Evolutionary conservation across 2,329 filamentous ascomycete species (phyloP).

Genomic region (Berkeleyomyces basicola): DNA sequence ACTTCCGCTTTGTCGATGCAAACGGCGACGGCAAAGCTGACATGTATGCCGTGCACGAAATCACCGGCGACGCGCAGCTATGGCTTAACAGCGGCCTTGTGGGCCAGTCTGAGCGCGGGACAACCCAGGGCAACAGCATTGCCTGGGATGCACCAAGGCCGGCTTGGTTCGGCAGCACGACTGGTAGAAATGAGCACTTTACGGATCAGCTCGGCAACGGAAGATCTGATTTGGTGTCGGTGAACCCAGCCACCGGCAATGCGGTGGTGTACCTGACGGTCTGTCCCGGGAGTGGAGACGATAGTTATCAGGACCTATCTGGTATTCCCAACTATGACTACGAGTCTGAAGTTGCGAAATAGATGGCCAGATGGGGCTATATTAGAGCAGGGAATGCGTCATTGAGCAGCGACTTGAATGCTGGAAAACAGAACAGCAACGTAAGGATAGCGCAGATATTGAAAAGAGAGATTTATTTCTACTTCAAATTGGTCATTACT

Average conservation of each 20-base stretch:
- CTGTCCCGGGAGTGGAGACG: slow-evolving; percentile 3
- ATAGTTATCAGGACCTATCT: background rate
- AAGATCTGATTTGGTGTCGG: slow-evolving; percentile 17
- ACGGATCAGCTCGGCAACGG: slow-evolving; percentile 18
- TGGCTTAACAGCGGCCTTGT: slow-evolving; percentile 20
- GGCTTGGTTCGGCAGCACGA: slow-evolving; percentile 13
- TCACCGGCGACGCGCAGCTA: slow-evolving; percentile 19
- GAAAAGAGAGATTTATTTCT: background rate
- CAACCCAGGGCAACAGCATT: background rate
- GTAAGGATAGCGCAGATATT: background rate
- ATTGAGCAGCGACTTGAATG: background rate
- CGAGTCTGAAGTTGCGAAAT: background rate
- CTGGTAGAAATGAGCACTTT: slow-evolving; percentile 16
- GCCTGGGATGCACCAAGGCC: background rate
- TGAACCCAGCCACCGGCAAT: slow-evolving; percentile 9
- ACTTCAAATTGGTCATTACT: background rate
- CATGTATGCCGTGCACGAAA: slow-evolving; percentile 22
- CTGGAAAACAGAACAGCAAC: slow-evolving; percentile 1
- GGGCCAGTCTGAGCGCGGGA: background rate
- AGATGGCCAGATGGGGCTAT: background rate
- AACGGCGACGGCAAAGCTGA: slow-evolving; percentile 24
- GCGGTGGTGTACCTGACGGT: background rate
- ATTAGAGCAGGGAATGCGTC: background rate
- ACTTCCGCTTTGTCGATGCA: slow-evolving; percentile 24
- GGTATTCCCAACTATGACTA: slow-evolving; percentile 9